Conservation (phyloP, 352 stramenopile species). For the Blastocystis sp. region DNA sequence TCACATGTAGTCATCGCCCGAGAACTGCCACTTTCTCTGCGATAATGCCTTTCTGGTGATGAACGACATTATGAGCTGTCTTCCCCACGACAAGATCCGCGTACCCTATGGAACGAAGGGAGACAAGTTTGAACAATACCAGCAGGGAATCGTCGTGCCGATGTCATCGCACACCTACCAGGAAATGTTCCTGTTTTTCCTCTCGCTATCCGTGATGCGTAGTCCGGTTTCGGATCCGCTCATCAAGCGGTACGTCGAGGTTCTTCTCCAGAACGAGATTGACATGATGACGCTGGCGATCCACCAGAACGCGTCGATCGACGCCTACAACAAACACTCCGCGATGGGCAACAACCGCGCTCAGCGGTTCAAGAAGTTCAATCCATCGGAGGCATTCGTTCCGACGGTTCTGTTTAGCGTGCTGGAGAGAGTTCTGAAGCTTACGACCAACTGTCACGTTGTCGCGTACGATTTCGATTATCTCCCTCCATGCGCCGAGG, state of each 20-base stretch:
- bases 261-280: background rate
- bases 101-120: constrained; percentile 12
- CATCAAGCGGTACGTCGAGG: background rate
- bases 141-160: background rate
- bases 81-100: constrained; percentile 32
- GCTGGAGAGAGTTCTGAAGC: background rate
- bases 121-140: background rate
- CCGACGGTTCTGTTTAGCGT: background rate
- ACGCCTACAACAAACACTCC: constrained; percentile 18
- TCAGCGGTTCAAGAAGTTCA: constrained; percentile 17
- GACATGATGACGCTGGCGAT: background rate
- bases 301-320: constrained; percentile 21
- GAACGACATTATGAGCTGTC: constrained; percentile 4
- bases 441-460: constrained; percentile 6
- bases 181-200: background rate
- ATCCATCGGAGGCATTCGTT: constrained; percentile 14
- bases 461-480: constrained; percentile 3
- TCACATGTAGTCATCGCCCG: background rate
- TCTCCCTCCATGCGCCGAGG: constrained; percentile 1
- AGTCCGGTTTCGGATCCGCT: constrained; percentile 23
- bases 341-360: background rate
- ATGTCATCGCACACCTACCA: background rate
- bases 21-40: constrained; percentile 4
- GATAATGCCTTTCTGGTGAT: constrained; percentile 15
- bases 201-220: background rate